phyloP scores from a whole-genome alignment of 129 eudicot species.

The Ambrosia trifida region DNA sequence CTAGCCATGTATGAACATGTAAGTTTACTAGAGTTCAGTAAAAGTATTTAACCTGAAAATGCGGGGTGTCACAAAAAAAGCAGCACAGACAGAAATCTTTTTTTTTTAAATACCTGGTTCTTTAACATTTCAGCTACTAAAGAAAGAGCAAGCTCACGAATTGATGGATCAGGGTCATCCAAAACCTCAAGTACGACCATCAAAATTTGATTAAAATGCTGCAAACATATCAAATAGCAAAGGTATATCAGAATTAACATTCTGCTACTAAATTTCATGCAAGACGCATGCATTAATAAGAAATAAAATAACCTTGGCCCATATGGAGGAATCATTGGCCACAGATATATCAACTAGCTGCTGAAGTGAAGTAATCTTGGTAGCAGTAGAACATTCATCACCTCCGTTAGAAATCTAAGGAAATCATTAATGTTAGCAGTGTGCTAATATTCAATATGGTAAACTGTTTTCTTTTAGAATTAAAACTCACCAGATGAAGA shows the following conservation, averaged over 20 bases:
- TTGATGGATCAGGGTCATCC: conserved; percentile 76
- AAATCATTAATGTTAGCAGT: conserved; percentile 10
- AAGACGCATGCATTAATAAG: not conserved
- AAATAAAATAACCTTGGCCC: conserved; percentile 65
- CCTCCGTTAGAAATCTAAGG: conserved; percentile 68
- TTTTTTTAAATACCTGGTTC: conserved; percentile 59
- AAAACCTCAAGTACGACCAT: conserved; percentile 81
- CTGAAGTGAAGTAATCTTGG: conserved; percentile 67
- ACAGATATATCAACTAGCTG: conserved; percentile 80
- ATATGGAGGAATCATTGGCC: conserved; percentile 63
- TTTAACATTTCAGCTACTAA: conserved; percentile 83
- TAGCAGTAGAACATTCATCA: conserved; percentile 55
- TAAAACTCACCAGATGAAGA: conserved; percentile 70
- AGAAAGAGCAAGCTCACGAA: conserved; percentile 69
- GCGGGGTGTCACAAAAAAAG: no score
- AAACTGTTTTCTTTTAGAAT: not conserved
- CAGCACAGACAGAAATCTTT: not conserved
- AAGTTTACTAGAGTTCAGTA: no score
- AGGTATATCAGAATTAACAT: conserved; percentile 10
- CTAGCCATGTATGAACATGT: no score
- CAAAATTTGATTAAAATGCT: conserved; percentile 95
- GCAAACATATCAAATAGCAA: conserved; percentile 37
- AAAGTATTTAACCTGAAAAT: no score
- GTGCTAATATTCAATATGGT: not conserved
- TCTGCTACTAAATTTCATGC: conserved; percentile 1